phyloP scores from a whole-genome alignment of 2,329 filamentous ascomycete genomes.

The Aspergillus tamarii region DNA sequence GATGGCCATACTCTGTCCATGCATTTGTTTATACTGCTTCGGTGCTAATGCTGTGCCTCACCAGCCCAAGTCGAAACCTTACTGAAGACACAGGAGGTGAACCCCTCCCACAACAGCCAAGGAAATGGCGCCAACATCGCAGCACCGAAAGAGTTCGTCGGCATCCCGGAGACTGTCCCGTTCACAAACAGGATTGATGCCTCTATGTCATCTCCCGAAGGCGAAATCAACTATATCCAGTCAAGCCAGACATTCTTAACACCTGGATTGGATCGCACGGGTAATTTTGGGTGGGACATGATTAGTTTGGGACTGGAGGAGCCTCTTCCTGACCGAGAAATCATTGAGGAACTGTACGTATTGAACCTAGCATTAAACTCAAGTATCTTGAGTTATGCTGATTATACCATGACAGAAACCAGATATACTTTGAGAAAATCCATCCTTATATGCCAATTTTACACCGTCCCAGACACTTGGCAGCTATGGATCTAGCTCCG shows the following conservation, averaged over 20 bases:
- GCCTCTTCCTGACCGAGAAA: slow-evolving; percentile 73
- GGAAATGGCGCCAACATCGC: slow-evolving; percentile 25
- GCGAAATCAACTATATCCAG: slow-evolving; percentile 24
- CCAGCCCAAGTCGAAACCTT: slow-evolving; percentile 91
- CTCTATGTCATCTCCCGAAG: slow-evolving; percentile 30
- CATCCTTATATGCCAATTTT: slow-evolving; percentile 87
- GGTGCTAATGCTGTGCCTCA: slow-evolving; percentile 19
- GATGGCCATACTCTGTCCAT: not conserved
- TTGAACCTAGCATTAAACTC: slow-evolving; percentile 1
- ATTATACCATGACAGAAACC: slow-evolving; percentile 58
- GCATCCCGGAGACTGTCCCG: slow-evolving; percentile 28
- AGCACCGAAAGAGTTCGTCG: slow-evolving; percentile 34
- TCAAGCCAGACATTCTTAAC: slow-evolving; percentile 25
- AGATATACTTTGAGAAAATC: slow-evolving; percentile 88
- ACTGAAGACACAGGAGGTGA: slow-evolving; percentile 74
- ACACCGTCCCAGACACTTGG: slow-evolving; percentile 82
- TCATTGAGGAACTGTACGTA: slow-evolving; percentile 80
- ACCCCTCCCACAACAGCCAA: slow-evolving; percentile 33
- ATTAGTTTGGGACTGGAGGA: slow-evolving; percentile 82
- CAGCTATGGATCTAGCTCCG: slow-evolving; percentile 87
- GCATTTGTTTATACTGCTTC: not conserved
- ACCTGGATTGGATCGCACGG: slow-evolving; percentile 28
- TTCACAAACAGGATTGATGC: slow-evolving; percentile 26
- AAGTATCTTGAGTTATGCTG: slow-evolving; percentile 2
- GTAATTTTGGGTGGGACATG: slow-evolving; percentile 78